Percentiles rank a stretch among this genome's conserved stretches.
Conservation (phyloP, 2,329 filamentous ascomycete genomes). For the Penicillium sp. region DNA sequence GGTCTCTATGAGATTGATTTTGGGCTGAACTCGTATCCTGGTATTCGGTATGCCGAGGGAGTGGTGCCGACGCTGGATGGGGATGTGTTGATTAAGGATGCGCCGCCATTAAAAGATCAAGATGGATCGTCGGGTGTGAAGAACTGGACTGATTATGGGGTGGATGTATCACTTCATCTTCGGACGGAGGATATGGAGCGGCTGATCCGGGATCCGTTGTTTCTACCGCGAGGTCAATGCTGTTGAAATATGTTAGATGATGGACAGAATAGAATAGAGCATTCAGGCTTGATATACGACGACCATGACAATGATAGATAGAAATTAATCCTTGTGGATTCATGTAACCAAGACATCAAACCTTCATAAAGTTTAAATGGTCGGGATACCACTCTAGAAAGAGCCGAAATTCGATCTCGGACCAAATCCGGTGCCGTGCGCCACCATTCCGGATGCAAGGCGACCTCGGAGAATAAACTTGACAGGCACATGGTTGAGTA, state of each 20-base stretch:
- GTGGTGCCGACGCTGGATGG: conserved; percentile 29
- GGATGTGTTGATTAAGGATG: conserved; percentile 31
- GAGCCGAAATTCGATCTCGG: conserved; percentile 10
- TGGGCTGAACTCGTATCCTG: conserved; percentile 13
- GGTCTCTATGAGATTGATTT: conserved; percentile 28
- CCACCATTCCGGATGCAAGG: conserved; percentile 23
- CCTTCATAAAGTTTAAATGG: not conserved
- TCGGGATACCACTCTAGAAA: not conserved
- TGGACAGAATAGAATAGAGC: too few species aligned
- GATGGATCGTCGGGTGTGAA: not conserved
- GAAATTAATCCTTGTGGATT: not conserved
- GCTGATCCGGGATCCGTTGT: conserved; percentile 28
- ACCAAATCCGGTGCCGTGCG: conserved; percentile 14
- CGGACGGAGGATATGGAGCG: conserved; percentile 31
- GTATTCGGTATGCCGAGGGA: conserved; percentile 30
- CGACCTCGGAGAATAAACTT: conserved; percentile 6
- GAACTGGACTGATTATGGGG: conserved; percentile 29
- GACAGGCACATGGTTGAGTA: conserved; percentile 10
- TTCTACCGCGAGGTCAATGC: conserved; percentile 13
- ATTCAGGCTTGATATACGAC: too few species aligned
- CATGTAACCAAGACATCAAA: not conserved
- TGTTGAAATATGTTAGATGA: not conserved
- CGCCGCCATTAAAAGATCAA: conserved; percentile 14
- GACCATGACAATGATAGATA: not conserved
- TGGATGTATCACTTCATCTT: conserved; percentile 31